Conservation (phyloP, 805 yeast genomes). For the Ogataea paraovalis region DNA sequence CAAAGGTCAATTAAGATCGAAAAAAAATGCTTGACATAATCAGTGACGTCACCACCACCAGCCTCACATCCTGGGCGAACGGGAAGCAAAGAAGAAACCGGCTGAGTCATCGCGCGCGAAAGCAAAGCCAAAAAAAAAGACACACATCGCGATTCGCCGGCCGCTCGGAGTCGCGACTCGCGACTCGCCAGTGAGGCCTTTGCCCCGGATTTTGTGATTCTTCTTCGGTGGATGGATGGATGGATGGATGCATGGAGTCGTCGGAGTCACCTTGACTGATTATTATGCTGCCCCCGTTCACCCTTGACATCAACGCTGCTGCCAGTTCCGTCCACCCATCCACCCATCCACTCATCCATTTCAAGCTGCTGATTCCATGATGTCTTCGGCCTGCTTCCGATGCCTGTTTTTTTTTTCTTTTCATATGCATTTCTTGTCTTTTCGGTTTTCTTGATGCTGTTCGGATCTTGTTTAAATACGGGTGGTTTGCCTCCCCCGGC, state of each 20-base stretch:
- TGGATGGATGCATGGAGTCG: too few species aligned
- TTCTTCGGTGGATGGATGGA: too few species aligned
- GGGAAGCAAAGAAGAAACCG: not conserved
- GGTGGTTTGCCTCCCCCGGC: not conserved
- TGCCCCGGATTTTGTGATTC: not conserved
- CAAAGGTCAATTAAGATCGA: too few species aligned
- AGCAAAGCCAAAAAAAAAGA: too few species aligned
- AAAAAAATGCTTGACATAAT: not conserved
- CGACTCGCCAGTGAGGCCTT: not conserved
- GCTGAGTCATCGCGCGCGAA: not conserved
- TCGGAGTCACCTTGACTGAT: too few species aligned
- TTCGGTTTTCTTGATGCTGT: not conserved
- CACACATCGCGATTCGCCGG: not conserved
- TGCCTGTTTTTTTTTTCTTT: too few species aligned
- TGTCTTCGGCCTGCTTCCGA: too few species aligned
- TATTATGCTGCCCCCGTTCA: not conserved
- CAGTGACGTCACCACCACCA: too few species aligned
- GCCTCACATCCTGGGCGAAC: not conserved
- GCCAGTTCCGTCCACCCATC: not conserved
- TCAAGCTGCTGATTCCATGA: too few species aligned
- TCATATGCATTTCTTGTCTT: too few species aligned
- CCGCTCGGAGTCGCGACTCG: not conserved
- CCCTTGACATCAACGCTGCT: not conserved
- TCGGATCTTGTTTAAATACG: not conserved
- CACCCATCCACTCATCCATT: too few species aligned